A percentile compares a stretch with the other conserved stretches of the same genome.
These are phyloP conservation scores for Diaporthe sp. DNA, from an alignment of 2,329 filamentous ascomycete species.

Conservation along the genomic window DNA sequence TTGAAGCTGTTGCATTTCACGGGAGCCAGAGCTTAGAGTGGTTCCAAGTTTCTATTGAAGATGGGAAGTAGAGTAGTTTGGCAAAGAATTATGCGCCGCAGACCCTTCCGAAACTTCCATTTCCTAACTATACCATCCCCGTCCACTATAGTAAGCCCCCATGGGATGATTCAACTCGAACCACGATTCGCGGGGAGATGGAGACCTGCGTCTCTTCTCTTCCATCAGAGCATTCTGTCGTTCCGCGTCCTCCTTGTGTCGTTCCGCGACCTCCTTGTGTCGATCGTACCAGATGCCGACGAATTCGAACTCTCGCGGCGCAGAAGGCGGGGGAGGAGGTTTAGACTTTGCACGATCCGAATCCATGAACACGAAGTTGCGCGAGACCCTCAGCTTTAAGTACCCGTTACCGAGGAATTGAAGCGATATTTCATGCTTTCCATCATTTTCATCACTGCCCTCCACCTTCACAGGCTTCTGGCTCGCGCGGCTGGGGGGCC, in stretches of 20 bases:
- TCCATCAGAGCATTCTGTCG: not conserved
- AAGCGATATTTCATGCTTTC: not conserved
- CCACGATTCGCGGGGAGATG: not conserved
- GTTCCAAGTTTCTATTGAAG: too few species aligned
- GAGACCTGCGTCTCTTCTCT: not conserved
- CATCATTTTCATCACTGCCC: not conserved
- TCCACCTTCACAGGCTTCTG: not conserved
- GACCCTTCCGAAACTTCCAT: too few species aligned
- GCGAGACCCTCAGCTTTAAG: conserved; percentile 6
- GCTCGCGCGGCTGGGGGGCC: not conserved
- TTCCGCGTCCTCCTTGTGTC: not conserved
- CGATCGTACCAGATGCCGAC: conserved; percentile 8
- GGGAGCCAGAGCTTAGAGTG: too few species aligned
- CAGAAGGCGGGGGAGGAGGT: conserved; percentile 2
- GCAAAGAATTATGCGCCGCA: too few species aligned
- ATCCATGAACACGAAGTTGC: not conserved
- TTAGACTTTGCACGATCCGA: not conserved
- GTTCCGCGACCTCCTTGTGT: not conserved
- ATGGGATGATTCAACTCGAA: conserved; percentile 26
- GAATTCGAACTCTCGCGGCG: conserved; percentile 13
- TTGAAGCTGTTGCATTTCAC: too few species aligned
- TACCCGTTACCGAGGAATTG: conserved; percentile 17
- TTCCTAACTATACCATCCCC: too few species aligned
- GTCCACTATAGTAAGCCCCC: not conserved
- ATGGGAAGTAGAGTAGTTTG: too few species aligned